Percentiles rank a stretch among this genome's conserved stretches.
These are phyloP conservation scores for Boletellus sp. DNA, from an alignment of 768 basidiomycete species.

Conservation along the genomic window DNA sequence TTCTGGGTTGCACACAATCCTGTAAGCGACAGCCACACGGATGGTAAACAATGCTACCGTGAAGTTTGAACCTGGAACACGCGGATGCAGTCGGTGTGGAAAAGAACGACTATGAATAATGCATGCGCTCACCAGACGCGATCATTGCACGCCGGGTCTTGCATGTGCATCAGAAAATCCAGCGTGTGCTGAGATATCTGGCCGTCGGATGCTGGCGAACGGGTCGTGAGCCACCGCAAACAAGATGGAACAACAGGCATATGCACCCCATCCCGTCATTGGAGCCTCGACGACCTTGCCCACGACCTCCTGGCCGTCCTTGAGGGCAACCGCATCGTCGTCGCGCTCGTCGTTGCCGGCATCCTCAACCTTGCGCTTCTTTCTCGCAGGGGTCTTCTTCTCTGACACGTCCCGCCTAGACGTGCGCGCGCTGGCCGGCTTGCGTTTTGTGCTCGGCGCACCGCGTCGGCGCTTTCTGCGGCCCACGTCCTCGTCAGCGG, in stretches of 20 bases:
- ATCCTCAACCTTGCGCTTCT: conserved; percentile 23
- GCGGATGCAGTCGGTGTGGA: neutral
- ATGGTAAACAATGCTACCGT: conserved; percentile 43
- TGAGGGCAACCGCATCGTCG: conserved; percentile 42
- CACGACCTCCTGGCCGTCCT: conserved; percentile 66
- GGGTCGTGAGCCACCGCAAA: neutral
- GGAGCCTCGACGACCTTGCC: conserved; percentile 80
- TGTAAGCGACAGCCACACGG: neutral
- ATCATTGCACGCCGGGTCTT: conserved; percentile 77
- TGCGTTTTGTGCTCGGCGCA: conserved; percentile 16
- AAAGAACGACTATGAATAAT: neutral
- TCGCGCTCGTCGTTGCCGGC: conserved; percentile 27
- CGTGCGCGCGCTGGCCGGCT: neutral
- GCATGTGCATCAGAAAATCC: conserved; percentile 67
- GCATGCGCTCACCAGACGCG: conserved; percentile 60
- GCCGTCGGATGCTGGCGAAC: conserved; percentile 66
- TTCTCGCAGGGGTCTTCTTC: conserved; percentile 16
- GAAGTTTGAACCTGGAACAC: conserved; percentile 71
- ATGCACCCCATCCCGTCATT: conserved; percentile 69
- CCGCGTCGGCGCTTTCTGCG: conserved; percentile 22
- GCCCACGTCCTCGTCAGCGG: conserved; percentile 2
- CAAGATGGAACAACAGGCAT: neutral
- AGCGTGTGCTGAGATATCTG: conserved; percentile 84
- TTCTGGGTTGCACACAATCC: conserved; percentile 13
- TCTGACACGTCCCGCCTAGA: conserved; percentile 25